Percentiles rank a stretch among this genome's conserved stretches.
Evolutionary conservation across 2,329 filamentous ascomycete genomes (phyloP).

Genomic region (Trichoderma polysporum): DNA sequence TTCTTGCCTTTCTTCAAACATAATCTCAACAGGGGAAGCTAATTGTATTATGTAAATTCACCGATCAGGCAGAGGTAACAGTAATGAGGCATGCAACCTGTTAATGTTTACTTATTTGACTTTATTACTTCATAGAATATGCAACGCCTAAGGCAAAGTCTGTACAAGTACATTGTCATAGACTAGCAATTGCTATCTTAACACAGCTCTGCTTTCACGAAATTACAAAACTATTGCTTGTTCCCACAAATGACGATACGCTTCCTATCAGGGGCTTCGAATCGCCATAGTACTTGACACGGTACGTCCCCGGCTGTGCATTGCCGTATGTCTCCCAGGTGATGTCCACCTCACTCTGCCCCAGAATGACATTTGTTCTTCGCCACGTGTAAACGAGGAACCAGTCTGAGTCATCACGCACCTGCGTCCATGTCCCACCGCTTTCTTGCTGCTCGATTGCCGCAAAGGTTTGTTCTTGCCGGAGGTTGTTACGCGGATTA

Average conservation of each 20-base stretch:
- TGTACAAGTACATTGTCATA: not conserved
- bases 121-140: not conserved
- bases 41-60: not conserved
- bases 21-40: not conserved
- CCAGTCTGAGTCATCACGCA: conserved; percentile 80
- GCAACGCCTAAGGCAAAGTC: not conserved
- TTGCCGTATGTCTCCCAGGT: conserved; percentile 65
- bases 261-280: conserved; percentile 57
- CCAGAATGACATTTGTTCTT: conserved; percentile 66
- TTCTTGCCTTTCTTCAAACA: not conserved
- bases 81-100: not conserved
- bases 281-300: conserved; percentile 83
- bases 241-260: conserved; percentile 33
- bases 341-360: conserved; percentile 74
- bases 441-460: conserved; percentile 64
- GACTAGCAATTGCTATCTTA: not conserved
- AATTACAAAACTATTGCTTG: conserved; percentile 26
- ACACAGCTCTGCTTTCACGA: not conserved
- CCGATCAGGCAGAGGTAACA: not conserved
- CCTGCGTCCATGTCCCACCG: conserved; percentile 57
- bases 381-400: conserved; percentile 78
- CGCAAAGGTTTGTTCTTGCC: conserved; percentile 73
- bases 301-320: conserved; percentile 66
- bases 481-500: conserved; percentile 86
- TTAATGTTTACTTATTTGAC: not conserved